phyloP scores from a whole-genome alignment of 352 stramenopile species.

The Elongisporangium undulatum region DNA sequence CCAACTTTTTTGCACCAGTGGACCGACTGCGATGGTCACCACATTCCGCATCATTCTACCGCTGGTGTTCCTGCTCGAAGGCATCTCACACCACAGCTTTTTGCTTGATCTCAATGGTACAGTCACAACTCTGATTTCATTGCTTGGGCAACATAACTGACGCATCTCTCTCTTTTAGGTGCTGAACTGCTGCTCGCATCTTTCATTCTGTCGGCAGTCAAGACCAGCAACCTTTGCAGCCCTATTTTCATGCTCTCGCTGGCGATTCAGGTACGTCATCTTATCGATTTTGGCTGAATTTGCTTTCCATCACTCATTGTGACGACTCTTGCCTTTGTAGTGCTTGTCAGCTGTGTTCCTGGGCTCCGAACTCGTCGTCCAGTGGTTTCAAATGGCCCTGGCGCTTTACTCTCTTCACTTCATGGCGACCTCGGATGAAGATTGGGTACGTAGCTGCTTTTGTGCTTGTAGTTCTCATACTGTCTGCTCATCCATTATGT shows the following conservation, averaged over 20 bases:
- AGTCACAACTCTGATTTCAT: not conserved
- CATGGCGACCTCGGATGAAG: slow-evolving; percentile 69
- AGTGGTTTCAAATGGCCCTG: slow-evolving; percentile 79
- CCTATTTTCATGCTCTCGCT: slow-evolving; percentile 83
- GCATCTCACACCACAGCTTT: slow-evolving; percentile 87
- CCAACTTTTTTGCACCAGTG: slow-evolving; percentile 84
- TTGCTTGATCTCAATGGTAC: slow-evolving; percentile 86
- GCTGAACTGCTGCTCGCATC: slow-evolving; percentile 79
- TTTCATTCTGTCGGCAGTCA: slow-evolving; percentile 84
- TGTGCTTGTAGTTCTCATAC: not conserved
- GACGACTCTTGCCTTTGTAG: slow-evolving; percentile 15
- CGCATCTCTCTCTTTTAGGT: slow-evolving; percentile 18
- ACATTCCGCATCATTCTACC: slow-evolving; percentile 82
- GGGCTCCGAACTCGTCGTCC: slow-evolving; percentile 73
- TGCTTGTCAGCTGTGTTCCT: slow-evolving; percentile 80
- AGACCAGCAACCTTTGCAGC: slow-evolving; percentile 82
- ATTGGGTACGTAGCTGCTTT: slow-evolving; percentile 46
- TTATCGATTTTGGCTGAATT: not conserved
- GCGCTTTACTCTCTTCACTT: slow-evolving; percentile 82
- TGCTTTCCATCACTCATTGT: not conserved
- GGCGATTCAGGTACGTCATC: slow-evolving; percentile 48
- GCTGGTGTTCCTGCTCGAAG: slow-evolving; percentile 83
- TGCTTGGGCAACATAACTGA: slow-evolving; percentile 3
- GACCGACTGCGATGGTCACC: slow-evolving; percentile 79
- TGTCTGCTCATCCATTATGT: not conserved